These are phyloP conservation scores for Alloteropsis angusta DNA, from an alignment of 202 grass and related monocot species.

Conservation along the genomic window DNA sequence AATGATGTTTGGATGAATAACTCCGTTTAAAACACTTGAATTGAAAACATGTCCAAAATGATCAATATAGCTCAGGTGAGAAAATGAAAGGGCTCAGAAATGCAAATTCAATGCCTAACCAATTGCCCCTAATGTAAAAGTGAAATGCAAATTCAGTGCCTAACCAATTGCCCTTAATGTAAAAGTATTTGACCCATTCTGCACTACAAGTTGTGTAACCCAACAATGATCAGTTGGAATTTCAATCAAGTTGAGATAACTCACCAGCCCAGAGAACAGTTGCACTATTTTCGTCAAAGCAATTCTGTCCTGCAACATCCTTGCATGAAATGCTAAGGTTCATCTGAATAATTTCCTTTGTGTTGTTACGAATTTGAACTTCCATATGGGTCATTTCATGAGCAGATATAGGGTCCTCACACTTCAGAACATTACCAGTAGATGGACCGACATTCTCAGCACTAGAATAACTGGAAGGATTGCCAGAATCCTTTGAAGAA, in stretches of 20 bases:
- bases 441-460: neutral
- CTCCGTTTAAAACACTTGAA: neutral
- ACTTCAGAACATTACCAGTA: slow-evolving; percentile 30
- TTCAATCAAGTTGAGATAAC: slow-evolving; percentile 5
- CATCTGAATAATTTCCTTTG: slow-evolving; percentile 82
- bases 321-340: slow-evolving; percentile 76
- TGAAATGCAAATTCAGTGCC: neutral
- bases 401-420: slow-evolving; percentile 59
- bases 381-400: slow-evolving; percentile 81
- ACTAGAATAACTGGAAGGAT: too few relatives aligned
- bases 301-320: slow-evolving; percentile 92
- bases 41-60: neutral
- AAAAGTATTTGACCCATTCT: neutral
- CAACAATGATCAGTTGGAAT: neutral
- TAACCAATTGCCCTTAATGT: neutral
- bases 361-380: slow-evolving; percentile 82
- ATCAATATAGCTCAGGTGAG: neutral
- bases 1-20: neutral
- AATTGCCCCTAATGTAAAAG: neutral
- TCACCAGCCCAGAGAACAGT: slow-evolving; percentile 89
- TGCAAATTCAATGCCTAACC: neutral
- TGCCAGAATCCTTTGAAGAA: too few relatives aligned
- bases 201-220: neutral
- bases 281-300: slow-evolving; percentile 62
- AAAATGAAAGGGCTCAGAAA: neutral